Conservation (phyloP, 441 rosid genomes). For the Cnidoscolus chayamansa region DNA sequence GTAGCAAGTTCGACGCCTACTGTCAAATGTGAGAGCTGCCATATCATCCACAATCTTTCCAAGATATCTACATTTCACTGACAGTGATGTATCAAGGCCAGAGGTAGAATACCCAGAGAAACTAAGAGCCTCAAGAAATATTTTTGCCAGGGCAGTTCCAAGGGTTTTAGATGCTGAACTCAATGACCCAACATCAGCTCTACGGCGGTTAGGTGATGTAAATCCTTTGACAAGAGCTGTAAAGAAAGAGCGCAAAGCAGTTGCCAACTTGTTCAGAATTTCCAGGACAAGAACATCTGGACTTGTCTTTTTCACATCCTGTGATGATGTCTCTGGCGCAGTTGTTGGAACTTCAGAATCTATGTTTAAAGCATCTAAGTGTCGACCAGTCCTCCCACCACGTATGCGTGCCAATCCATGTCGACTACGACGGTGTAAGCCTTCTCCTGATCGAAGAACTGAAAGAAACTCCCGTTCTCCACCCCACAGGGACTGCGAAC, state of each 20-base stretch:
- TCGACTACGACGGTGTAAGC: slow-evolving; percentile 76
- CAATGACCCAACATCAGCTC: slow-evolving; percentile 75
- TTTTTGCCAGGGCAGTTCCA: slow-evolving; percentile 80
- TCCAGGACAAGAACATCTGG: slow-evolving; percentile 69
- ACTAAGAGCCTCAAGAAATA: slow-evolving; percentile 77
- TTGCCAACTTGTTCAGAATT: slow-evolving; percentile 70
- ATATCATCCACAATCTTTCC: slow-evolving; percentile 93
- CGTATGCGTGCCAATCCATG: slow-evolving; percentile 84
- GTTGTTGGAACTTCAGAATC: slow-evolving; percentile 61
- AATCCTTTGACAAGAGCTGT: slow-evolving; percentile 91
- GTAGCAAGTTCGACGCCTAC: slow-evolving; percentile 77
- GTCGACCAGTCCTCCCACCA: slow-evolving; percentile 88
- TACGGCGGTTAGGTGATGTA: slow-evolving; percentile 87
- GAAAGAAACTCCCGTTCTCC: slow-evolving; percentile 83
- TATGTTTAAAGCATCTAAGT: slow-evolving; percentile 68
- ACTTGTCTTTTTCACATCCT: slow-evolving; percentile 71
- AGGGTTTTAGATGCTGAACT: slow-evolving; percentile 84
- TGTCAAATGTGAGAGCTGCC: slow-evolving; percentile 75
- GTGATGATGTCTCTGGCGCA: slow-evolving; percentile 59
- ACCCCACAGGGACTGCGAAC: slow-evolving; percentile 73
- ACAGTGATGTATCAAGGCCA: slow-evolving; percentile 55
- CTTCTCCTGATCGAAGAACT: slow-evolving; percentile 74
- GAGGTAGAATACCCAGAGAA: slow-evolving; percentile 68
- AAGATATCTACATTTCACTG: slow-evolving; percentile 89
- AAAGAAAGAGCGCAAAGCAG: slow-evolving; percentile 72